Conservation (phyloP, 371 early-diverging fungal genomes). For the Lichtheimia ramosa region DNA sequence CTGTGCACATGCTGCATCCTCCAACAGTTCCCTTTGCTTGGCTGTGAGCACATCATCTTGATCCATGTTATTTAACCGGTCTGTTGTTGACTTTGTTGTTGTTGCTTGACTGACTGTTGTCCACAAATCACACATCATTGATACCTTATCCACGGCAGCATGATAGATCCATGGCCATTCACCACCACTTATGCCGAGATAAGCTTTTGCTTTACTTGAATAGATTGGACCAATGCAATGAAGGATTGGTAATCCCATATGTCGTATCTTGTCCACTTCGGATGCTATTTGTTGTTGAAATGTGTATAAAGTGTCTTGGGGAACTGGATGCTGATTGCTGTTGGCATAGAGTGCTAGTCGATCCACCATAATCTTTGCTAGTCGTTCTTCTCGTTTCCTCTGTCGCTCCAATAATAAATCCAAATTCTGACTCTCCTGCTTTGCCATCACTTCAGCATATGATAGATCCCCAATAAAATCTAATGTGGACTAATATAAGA, state of each 20-base stretch:
- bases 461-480: background rate
- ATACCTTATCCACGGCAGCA: background rate
- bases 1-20: background rate
- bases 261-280: background rate
- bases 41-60: background rate
- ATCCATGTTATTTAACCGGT: background rate
- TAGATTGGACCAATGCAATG: constrained; percentile 80
- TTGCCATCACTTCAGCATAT: background rate
- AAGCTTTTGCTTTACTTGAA: constrained; percentile 78
- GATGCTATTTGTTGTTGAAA: background rate
- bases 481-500: too few relatives aligned
- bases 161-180: constrained; percentile 36
- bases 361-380: background rate
- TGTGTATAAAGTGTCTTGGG: background rate
- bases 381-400: background rate
- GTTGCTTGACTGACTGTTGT: background rate
- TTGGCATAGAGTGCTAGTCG: background rate
- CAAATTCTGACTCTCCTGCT: background rate
- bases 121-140: background rate
- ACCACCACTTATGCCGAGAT: constrained; percentile 58
- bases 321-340: background rate
- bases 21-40: background rate
- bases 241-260: background rate
- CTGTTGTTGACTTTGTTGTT: background rate
- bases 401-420: background rate